phyloP scores from a whole-genome alignment of 179 eudicot species.

The Nepenthes alata region DNA sequence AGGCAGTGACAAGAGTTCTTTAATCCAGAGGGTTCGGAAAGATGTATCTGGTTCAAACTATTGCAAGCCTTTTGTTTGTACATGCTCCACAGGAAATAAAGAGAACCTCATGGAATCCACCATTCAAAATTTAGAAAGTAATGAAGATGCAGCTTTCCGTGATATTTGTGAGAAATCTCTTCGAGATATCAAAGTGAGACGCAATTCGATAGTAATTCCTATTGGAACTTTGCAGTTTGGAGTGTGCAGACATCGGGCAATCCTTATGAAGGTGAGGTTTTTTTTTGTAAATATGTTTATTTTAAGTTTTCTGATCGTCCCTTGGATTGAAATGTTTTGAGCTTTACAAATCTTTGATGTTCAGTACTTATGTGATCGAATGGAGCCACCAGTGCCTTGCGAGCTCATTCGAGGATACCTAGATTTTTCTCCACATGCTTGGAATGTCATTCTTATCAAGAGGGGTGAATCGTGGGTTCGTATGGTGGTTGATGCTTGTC shows the following conservation, averaged over 20 bases:
- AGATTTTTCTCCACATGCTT: slow-evolving; percentile 89
- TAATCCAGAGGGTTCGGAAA: slow-evolving; percentile 57
- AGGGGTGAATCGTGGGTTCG: slow-evolving; percentile 70
- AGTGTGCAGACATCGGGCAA: slow-evolving; percentile 83
- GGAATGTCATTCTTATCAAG: slow-evolving; percentile 63
- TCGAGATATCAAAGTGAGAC: slow-evolving; percentile 44
- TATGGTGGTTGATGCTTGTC: slow-evolving; percentile 89
- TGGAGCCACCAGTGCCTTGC: slow-evolving; percentile 91
- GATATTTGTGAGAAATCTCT: slow-evolving; percentile 70
- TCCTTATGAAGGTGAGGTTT: slow-evolving; percentile 68
- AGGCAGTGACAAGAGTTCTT: slow-evolving; percentile 68
- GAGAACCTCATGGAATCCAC: slow-evolving; percentile 20
- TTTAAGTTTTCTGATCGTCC: too few relatives aligned
- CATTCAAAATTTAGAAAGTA: slow-evolving; percentile 18
- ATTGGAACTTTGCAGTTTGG: slow-evolving; percentile 80
- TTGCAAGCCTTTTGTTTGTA: slow-evolving; percentile 77
- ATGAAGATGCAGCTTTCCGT: slow-evolving; percentile 44
- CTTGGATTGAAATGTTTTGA: too few relatives aligned
- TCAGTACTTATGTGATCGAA: slow-evolving; percentile 85
- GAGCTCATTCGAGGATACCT: slow-evolving; percentile 91
- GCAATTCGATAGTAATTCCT: slow-evolving; percentile 65
- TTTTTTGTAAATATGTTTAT: background rate
- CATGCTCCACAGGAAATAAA: slow-evolving; percentile 69
- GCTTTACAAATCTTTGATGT: slow-evolving; percentile 11
- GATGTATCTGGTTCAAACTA: slow-evolving; percentile 74